Base-by-base conservation (phyloP, 2,329 filamentous ascomycete species). In the Cladosporium sp. region DNA sequence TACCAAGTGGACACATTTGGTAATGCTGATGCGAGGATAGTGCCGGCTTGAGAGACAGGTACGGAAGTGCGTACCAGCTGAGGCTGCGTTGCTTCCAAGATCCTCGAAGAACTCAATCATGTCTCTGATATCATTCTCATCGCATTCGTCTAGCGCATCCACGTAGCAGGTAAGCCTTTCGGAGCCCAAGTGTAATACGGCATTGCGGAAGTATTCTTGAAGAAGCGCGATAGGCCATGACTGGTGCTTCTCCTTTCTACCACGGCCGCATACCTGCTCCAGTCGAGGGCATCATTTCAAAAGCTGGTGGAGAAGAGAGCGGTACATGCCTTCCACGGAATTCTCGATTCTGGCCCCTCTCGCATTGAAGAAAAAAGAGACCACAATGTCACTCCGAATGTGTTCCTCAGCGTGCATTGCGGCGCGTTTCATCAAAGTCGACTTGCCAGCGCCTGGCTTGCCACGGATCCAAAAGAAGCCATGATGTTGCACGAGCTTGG, bases 301-400 rank as follows among this genome's bases (percentile, higher is more conserved):
- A 0, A 82, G 61, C 34, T 82, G 76, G 2, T 66, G 55, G 0
- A 82, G 53, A 0, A 82, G 52, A 0, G 77, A 77, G 3, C 77
- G 69, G 56, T 78, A 80, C 63, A 82, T 71, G 60, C 4, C 62
- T 0, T 63, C 28, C 0, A 69, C 66, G 0, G 76, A 72, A 51
- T 68, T 77, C 43, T 82, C 76, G 9, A 76, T 59, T 3, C 61
- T 32, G 28, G 66, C 62, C 0, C 75, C 76, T 52, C 73, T 61
- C 0, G 74, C 74, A 51, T 77, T 73, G 65, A 79, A 79, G 65
- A 77, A 79, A 58, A 77, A 78, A 0, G 69, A 72, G 1, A 75
- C 50, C 0, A 72, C 56, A 0, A 65, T 38, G 1, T 54, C 52
- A 16, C 60, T 54, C 2, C 44, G 19, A 4, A 4, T 6, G 19